Evolutionary conservation across 495 filamentous ascomycete genomes (phyloP).

Genomic region (Evernia prunastri): DNA sequence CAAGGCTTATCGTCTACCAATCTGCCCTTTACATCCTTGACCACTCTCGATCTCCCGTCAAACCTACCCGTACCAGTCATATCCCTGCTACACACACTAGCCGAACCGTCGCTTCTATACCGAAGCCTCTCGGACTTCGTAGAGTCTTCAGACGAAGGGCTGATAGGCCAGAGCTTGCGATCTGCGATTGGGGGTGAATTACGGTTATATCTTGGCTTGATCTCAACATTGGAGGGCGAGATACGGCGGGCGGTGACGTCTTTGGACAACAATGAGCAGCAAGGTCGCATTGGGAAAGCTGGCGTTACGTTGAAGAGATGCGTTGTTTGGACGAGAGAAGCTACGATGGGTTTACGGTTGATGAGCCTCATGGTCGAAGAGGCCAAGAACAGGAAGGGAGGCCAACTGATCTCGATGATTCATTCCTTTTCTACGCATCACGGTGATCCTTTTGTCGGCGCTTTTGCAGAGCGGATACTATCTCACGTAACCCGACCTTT

Average conservation of each 20-base stretch:
- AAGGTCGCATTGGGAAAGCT: slow-evolving; percentile 67
- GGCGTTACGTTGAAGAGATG: slow-evolving; percentile 96
- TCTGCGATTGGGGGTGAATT: slow-evolving; percentile 81
- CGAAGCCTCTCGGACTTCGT: slow-evolving; percentile 72
- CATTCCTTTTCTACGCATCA: slow-evolving; percentile 90
- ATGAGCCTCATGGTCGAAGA: slow-evolving; percentile 94
- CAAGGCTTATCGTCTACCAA: slow-evolving; percentile 87
- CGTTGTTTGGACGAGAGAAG: slow-evolving; percentile 94
- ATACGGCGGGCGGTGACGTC: slow-evolving; percentile 72
- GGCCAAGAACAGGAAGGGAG: slow-evolving; percentile 78
- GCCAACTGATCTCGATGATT: slow-evolving; percentile 88
- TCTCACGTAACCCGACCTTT: slow-evolving; percentile 91
- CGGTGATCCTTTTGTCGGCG: slow-evolving; percentile 88
- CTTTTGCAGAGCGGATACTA: slow-evolving; percentile 89
- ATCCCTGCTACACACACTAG: slow-evolving; percentile 79
- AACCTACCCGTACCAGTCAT: slow-evolving; percentile 78
- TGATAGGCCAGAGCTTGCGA: slow-evolving; percentile 90
- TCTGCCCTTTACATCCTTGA: slow-evolving; percentile 62
- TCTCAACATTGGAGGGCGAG: slow-evolving; percentile 90
- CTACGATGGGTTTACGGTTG: slow-evolving; percentile 90
- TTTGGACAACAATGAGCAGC: slow-evolving; percentile 56
- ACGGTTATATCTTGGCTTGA: slow-evolving; percentile 82
- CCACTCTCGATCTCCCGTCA: slow-evolving; percentile 63
- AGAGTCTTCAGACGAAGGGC: slow-evolving; percentile 58
- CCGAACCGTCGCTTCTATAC: slow-evolving; percentile 89